Percentiles rank a stretch among this genome's conserved stretches.
These are phyloP conservation scores for Ophiobolus disseminans DNA, from an alignment of 2,329 filamentous ascomycete species.

Conservation along the genomic window DNA sequence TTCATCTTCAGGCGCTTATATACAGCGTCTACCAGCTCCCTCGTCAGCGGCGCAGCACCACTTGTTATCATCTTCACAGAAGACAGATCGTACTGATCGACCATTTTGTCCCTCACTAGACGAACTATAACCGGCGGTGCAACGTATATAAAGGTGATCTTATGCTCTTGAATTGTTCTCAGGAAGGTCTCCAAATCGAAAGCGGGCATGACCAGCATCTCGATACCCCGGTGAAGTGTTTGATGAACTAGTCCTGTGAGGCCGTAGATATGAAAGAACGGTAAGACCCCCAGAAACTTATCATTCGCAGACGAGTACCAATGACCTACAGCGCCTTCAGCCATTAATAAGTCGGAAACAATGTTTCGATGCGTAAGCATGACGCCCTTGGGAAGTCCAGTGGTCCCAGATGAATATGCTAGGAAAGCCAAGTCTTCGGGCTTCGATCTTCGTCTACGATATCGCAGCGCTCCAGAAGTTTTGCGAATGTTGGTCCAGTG, in stretches of 20 bases:
- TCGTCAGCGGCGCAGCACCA: constrained; percentile 81
- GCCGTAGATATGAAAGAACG: constrained; percentile 92
- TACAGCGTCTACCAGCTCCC: constrained; percentile 77
- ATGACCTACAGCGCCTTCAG: constrained; percentile 82
- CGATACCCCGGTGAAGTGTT: constrained; percentile 69
- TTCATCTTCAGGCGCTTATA: constrained; percentile 69
- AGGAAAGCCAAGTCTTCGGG: constrained; percentile 80
- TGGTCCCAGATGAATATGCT: constrained; percentile 60
- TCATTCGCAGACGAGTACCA: constrained; percentile 70
- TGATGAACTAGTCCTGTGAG: constrained; percentile 75
- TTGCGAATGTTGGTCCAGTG: constrained; percentile 77
- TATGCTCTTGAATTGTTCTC: constrained; percentile 73
- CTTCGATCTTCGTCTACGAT: constrained; percentile 65
- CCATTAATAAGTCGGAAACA: constrained; percentile 76
- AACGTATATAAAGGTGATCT: constrained; percentile 78
- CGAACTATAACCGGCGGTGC: constrained; percentile 83
- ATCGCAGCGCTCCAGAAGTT: constrained; percentile 64
- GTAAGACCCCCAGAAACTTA: constrained; percentile 76
- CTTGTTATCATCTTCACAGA: constrained; percentile 82
- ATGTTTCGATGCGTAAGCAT: constrained; percentile 55
- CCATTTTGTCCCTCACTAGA: constrained; percentile 77
- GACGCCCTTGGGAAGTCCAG: constrained; percentile 54
- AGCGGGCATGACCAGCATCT: constrained; percentile 73
- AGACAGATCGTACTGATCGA: constrained; percentile 80
- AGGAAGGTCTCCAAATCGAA: constrained; percentile 85